These are phyloP conservation scores for Blastomyces silverae DNA, from an alignment of 2,329 filamentous ascomycete genomes.

Conservation along the genomic window DNA sequence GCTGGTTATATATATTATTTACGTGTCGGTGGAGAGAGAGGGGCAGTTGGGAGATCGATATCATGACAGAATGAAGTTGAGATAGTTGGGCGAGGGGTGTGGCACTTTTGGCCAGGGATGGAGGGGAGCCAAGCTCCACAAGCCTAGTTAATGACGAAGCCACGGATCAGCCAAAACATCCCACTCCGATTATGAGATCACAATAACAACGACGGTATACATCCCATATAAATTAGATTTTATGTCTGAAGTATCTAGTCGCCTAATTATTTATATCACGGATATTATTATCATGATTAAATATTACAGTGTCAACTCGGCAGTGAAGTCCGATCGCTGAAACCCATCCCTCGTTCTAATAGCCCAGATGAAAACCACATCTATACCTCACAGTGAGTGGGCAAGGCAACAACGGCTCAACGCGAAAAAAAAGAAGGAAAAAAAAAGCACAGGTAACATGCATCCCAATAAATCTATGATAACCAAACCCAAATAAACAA, in stretches of 20 bases:
- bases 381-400: background rate
- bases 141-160: background rate
- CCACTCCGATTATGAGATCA: background rate
- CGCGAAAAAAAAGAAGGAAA: background rate
- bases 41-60: background rate
- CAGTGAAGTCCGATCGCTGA: background rate
- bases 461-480: conserved; percentile 13
- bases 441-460: conserved; percentile 8
- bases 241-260: background rate
- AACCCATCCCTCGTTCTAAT: background rate
- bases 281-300: background rate
- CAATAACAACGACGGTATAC: background rate
- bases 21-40: background rate
- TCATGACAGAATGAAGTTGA: background rate
- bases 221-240: background rate
- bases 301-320: background rate
- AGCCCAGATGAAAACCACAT: background rate
- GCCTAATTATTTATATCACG: background rate
- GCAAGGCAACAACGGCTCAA: background rate
- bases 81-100: background rate
- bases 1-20: conserved; percentile 4
- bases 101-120: background rate
- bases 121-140: background rate
- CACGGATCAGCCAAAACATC: background rate
- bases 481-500: background rate